A percentile compares a stretch with the other conserved stretches of the same genome.
phyloP scores from a whole-genome alignment of 768 basidiomycete species.

The Pisolithus microcarpus region DNA sequence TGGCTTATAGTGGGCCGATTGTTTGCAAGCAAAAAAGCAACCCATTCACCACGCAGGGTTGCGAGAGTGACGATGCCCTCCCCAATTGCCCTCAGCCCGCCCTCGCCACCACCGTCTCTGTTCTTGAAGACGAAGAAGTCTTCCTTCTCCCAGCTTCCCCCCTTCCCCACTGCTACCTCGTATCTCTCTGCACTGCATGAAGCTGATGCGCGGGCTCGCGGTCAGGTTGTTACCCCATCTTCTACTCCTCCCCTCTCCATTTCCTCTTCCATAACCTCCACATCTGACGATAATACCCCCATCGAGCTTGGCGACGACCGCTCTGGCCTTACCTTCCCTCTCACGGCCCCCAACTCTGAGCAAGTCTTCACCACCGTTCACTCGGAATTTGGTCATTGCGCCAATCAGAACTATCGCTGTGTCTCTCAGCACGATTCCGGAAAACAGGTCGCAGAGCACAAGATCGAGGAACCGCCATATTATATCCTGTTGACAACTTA shows the following conservation, averaged over 20 bases:
- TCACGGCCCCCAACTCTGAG: conserved; percentile 70
- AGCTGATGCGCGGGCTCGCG: conserved; percentile 63
- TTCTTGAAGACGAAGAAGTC: conserved; percentile 49
- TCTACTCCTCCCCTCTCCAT: conserved; percentile 69
- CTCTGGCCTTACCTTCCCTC: conserved; percentile 55
- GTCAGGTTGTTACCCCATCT: conserved; percentile 40
- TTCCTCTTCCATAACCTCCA: conserved; percentile 63
- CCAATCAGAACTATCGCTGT: conserved; percentile 66
- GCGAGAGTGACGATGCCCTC: conserved; percentile 35
- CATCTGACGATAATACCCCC: conserved; percentile 61
- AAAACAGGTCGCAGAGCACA: conserved; percentile 42
- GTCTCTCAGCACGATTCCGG: conserved; percentile 50
- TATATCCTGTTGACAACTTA: conserved; percentile 90
- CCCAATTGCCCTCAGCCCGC: conserved; percentile 56
- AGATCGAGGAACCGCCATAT: conserved; percentile 84
- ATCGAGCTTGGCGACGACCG: conserved; percentile 47
- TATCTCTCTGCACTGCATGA: conserved; percentile 56
- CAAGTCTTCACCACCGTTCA: conserved; percentile 75
- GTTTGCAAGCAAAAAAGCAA: too few relatives aligned
- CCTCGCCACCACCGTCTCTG: conserved; percentile 46
- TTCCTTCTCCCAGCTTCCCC: conserved; percentile 27
- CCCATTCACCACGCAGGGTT: neutral
- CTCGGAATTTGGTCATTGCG: conserved; percentile 90
- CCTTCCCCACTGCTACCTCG: conserved; percentile 47
- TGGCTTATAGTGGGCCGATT: neutral